Evolutionary conservation across 148 eudicot species (phyloP).

Genomic region (Polygonum aviculare): DNA sequence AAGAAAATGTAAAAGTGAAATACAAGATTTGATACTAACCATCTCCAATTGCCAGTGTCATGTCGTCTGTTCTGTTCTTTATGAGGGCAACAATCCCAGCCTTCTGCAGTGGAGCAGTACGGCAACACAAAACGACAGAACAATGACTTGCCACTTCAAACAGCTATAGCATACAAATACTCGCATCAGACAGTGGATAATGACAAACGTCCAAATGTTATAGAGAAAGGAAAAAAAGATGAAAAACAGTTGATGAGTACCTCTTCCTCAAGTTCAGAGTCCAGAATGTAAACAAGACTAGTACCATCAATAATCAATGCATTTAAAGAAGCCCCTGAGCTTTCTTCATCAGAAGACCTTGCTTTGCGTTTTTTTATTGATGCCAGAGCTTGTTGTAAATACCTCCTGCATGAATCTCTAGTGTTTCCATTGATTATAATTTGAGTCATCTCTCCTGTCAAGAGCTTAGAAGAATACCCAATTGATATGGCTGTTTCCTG

Average conservation of each 20-base stretch:
- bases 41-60: slow-evolving; percentile 98
- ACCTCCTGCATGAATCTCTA: slow-evolving; percentile 64
- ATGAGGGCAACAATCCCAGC: slow-evolving; percentile 96
- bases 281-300: slow-evolving; percentile 89
- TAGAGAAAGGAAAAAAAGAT: neutral
- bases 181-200: neutral
- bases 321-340: slow-evolving; percentile 18
- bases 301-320: slow-evolving; percentile 94
- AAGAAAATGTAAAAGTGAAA: neutral
- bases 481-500: slow-evolving; percentile 99
- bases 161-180: slow-evolving; percentile 42
- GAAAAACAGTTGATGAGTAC: slow-evolving; percentile 23
- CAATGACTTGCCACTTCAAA: slow-evolving; percentile 73
- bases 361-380: slow-evolving; percentile 21
- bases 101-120: slow-evolving; percentile 97
- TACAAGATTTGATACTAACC: slow-evolving; percentile 49
- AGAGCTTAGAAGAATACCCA: slow-evolving; percentile 86
- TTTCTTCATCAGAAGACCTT: neutral
- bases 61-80: slow-evolving; percentile 80
- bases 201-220: neutral
- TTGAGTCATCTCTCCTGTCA: slow-evolving; percentile 68
- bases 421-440: slow-evolving; percentile 70
- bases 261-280: slow-evolving; percentile 90
- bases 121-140: slow-evolving; percentile 88
- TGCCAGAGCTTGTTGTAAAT: slow-evolving; percentile 56